phyloP scores from a whole-genome alignment of 805 yeast genomes.

The Barnettozyma californica region DNA sequence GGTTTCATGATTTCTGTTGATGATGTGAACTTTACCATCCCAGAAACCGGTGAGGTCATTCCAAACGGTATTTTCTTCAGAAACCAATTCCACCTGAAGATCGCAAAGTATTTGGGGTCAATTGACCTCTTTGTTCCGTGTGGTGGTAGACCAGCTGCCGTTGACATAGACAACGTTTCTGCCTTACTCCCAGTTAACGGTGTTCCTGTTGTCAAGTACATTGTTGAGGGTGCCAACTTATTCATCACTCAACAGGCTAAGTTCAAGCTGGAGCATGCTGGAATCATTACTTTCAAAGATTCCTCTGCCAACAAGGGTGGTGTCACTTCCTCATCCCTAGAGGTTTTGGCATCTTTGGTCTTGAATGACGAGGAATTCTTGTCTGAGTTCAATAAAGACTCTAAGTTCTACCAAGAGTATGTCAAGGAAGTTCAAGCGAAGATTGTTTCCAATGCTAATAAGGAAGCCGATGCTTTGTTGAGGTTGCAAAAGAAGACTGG shows the following conservation, averaged over 20 bases:
- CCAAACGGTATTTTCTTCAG: conserved; percentile 86
- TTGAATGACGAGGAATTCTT: conserved; percentile 82
- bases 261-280: conserved; percentile 78
- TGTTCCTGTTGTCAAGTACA: conserved; percentile 70
- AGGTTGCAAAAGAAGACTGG: conserved; percentile 60
- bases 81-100: conserved; percentile 79
- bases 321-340: conserved; percentile 93
- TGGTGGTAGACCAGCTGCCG: conserved; percentile 97
- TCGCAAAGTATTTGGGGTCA: conserved; percentile 56
- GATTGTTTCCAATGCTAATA: conserved; percentile 70
- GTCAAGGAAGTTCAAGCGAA: conserved; percentile 78
- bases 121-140: conserved; percentile 93
- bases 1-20: conserved; percentile 87
- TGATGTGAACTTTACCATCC: conserved; percentile 72
- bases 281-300: conserved; percentile 85
- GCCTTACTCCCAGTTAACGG: conserved; percentile 69
- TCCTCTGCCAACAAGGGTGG: conserved; percentile 98
- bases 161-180: conserved; percentile 78
- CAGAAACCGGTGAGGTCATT: conserved; percentile 61
- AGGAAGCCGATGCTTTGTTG: conserved; percentile 88
- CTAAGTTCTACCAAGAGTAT: conserved; percentile 75
- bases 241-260: conserved; percentile 94
- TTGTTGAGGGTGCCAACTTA: conserved; percentile 96
- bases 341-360: conserved; percentile 90
- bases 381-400: conserved; percentile 64